Conservation (phyloP, 768 basidiomycete genomes). For the Suillus placidus region DNA sequence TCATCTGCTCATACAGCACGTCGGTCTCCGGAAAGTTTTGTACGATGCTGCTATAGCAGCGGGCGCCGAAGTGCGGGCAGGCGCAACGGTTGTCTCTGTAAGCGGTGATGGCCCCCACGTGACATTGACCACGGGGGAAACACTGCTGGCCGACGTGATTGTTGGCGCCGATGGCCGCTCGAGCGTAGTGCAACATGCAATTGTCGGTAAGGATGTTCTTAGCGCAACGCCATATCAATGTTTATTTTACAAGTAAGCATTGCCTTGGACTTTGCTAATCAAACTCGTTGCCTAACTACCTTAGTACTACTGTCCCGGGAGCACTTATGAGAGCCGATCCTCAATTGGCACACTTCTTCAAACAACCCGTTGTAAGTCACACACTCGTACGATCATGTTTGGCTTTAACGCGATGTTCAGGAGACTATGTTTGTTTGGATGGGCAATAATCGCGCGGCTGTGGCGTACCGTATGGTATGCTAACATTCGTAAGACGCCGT, state of each 20-base stretch:
- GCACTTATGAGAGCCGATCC: constrained; percentile 43
- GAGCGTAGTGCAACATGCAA: constrained; percentile 42
- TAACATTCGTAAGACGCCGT: background rate
- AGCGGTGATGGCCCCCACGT: constrained; percentile 35
- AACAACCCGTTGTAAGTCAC: constrained; percentile 20
- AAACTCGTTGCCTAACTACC: constrained; percentile 2
- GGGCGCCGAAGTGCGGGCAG: constrained; percentile 51
- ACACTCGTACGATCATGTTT: no score
- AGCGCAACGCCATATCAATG: constrained; percentile 26
- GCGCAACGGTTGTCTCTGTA: constrained; percentile 41
- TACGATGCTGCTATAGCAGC: constrained; percentile 47
- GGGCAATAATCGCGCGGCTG: constrained; percentile 25
- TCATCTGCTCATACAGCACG: constrained; percentile 43
- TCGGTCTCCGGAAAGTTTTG: constrained; percentile 52
- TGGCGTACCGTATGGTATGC: constrained; percentile 28
- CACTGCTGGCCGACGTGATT: constrained; percentile 51
- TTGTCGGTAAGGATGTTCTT: constrained; percentile 37
- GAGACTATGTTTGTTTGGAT: constrained; percentile 18
- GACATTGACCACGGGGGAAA: constrained; percentile 44
- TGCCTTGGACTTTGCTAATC: background rate
- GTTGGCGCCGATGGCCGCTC: constrained; percentile 62
- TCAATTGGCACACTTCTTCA: constrained; percentile 37
- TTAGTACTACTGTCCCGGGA: constrained; percentile 45
- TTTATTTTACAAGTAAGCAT: constrained; percentile 49
- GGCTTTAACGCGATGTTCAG: constrained; percentile 10